These are phyloP conservation scores for Sordaria brevicollis DNA, from an alignment of 495 filamentous ascomycete genomes.

Conservation along the genomic window DNA sequence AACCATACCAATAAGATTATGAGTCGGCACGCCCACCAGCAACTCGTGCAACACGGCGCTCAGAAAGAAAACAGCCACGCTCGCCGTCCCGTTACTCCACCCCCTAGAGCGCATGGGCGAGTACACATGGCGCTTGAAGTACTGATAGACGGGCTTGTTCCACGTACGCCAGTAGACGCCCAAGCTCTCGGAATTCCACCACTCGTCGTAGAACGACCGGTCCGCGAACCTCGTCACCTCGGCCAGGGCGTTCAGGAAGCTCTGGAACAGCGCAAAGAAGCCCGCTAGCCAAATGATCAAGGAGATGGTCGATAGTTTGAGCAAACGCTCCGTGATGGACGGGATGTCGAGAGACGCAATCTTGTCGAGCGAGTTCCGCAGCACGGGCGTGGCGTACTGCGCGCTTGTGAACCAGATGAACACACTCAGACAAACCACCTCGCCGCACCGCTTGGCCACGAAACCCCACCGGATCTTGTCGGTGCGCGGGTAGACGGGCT, in stretches of 20 bases:
- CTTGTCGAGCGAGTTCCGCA: conserved; percentile 79
- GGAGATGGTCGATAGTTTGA: conserved; percentile 91
- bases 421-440: conserved; percentile 62
- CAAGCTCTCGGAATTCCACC: conserved; percentile 89
- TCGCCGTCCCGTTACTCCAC: conserved; percentile 55
- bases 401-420: conserved; percentile 90
- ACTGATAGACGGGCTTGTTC: conserved; percentile 95
- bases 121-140: conserved; percentile 90
- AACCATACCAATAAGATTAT: conserved; percentile 74
- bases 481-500: conserved; percentile 87
- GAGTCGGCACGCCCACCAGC: conserved; percentile 87
- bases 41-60: conserved; percentile 86
- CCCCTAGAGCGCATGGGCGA: conserved; percentile 75
- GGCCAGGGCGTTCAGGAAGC: conserved; percentile 76
- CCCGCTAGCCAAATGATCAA: conserved; percentile 93
- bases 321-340: conserved; percentile 74
- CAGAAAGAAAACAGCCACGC: conserved; percentile 70
- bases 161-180: conserved; percentile 90
- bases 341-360: conserved; percentile 71
- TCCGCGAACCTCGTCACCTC: conserved; percentile 87
- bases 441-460: conserved; percentile 68
- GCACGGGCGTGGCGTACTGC: conserved; percentile 84
- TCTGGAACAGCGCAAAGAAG: conserved; percentile 94
- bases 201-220: conserved; percentile 88
- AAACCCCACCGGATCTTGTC: conserved; percentile 72